Conservation (phyloP, 306 rosid species). For the Casuarina equisetifolia region DNA sequence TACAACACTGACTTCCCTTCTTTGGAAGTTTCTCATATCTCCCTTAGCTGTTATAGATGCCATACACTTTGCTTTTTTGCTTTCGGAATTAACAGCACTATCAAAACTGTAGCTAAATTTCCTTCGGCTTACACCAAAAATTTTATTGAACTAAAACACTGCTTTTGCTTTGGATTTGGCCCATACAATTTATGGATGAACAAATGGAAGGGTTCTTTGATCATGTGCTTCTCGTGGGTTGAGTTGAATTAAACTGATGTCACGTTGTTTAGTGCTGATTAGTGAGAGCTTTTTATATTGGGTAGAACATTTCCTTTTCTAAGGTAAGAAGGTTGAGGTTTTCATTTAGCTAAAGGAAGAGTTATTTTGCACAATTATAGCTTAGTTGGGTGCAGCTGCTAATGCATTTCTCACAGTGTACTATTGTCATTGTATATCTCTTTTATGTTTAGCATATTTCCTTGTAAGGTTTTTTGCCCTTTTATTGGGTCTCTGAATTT, state of each 20-base stretch:
- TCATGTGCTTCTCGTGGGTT: conserved; percentile 26
- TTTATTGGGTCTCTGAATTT: conserved; percentile 25
- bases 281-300: conserved; percentile 23
- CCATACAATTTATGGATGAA: conserved; percentile 40
- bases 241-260: conserved; percentile 33
- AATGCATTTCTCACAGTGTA: background rate
- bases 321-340: background rate
- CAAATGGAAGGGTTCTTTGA: conserved; percentile 37
- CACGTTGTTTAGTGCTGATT: conserved; percentile 20
- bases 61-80: background rate
- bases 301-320: conserved; percentile 14
- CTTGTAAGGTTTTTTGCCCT: conserved; percentile 3
- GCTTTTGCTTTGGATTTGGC: conserved; percentile 28
- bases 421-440: background rate
- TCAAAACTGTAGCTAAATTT: background rate
- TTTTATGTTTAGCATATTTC: background rate
- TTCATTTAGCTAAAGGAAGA: background rate
- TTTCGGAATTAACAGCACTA: background rate
- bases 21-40: background rate
- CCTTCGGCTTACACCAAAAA: background rate
- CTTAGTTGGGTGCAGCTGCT: background rate
- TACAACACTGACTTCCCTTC: background rate
- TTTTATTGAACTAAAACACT: background rate
- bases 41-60: background rate
- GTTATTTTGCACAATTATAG: background rate